phyloP scores from a whole-genome alignment of 345 rosid species.

The Eucalyptus tenuipes region DNA sequence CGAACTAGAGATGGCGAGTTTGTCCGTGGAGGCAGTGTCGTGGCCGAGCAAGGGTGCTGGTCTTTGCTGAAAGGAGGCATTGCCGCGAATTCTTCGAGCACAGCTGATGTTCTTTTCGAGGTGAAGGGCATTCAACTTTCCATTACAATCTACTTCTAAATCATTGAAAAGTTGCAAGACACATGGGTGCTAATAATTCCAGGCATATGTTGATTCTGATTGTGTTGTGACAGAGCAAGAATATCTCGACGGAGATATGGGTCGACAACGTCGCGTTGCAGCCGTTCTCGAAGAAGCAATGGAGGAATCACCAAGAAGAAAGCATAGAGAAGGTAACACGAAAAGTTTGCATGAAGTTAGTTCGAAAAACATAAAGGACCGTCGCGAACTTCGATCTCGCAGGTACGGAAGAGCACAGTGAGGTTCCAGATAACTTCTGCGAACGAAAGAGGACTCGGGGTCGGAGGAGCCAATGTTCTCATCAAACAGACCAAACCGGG shows the following conservation, averaged over 20 bases:
- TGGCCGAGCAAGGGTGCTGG: slow-evolving; percentile 62
- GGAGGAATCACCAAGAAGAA: slow-evolving; percentile 55
- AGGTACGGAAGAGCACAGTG: slow-evolving; percentile 59
- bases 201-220: background rate
- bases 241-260: slow-evolving; percentile 28
- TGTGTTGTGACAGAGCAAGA: slow-evolving; percentile 24
- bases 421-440: slow-evolving; percentile 28
- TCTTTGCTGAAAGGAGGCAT: slow-evolving; percentile 72
- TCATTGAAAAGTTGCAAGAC: background rate
- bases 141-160: background rate
- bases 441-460: slow-evolving; percentile 20
- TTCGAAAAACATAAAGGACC: background rate
- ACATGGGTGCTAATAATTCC: background rate
- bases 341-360: accelerated
- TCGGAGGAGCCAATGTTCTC: slow-evolving; percentile 35
- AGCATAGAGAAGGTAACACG: slow-evolving; percentile 35
- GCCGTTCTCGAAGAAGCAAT: slow-evolving; percentile 51
- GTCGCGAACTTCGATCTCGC: background rate
- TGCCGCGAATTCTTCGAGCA: slow-evolving; percentile 31
- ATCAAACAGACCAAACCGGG: slow-evolving; percentile 25
- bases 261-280: slow-evolving; percentile 40
- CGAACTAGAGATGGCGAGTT: slow-evolving; percentile 14
- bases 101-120: slow-evolving; percentile 42
- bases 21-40: slow-evolving; percentile 28
- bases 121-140: slow-evolving; percentile 1